Evolutionary conservation across 78 protist species (phyloP), one percentile per base, ranked within the genome.

Genomic region (Cavenderia fasciculata): DNA sequence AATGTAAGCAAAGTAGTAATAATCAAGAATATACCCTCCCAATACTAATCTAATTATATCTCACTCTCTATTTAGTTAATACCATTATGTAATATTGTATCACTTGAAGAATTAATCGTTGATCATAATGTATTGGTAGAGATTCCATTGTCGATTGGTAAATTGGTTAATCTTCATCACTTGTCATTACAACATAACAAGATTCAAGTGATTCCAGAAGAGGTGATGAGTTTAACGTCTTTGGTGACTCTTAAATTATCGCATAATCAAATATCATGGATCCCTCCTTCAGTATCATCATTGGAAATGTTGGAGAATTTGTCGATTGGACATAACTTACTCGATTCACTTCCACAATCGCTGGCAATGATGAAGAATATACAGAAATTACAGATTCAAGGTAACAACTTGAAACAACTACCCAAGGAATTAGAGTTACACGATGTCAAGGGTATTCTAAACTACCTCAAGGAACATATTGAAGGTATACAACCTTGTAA

Each of bases 401-500:
- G 84, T 57, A 74, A 74, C n/a, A 66, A 66, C 7, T 66, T 66
- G 52, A 74, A 57, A 21, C 5, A 19, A 7, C 8, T 56, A 10
- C 8, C 8, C 8, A 74, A 41, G 41, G 54, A 38, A 41, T 18
- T 57, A 1, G 65, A 41, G 4, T 18, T 41, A 11, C 40, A 27
- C 61, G 68, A 57, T 23, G 41, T 74, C 4, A 52, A 34, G 10
- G 7, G 40, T 1, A 34, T 74, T 1, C 33, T 74, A 10, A 21
- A 43, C 21, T 68, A 74, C 11, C 52, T 74, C 69, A 74, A 74
- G 25, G 84, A 74, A 51, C 25, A 27, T 23, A 57, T 74, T 25
- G 84, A 74, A 54, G 57, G 68, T 33, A 74, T 57, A 12, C 84
- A 74, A 57, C 84, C 84, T 1, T 74, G 54, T 23, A 0, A n/a